Conservation (phyloP, 805 yeast genomes). For the Clavispora santaluciae region DNA sequence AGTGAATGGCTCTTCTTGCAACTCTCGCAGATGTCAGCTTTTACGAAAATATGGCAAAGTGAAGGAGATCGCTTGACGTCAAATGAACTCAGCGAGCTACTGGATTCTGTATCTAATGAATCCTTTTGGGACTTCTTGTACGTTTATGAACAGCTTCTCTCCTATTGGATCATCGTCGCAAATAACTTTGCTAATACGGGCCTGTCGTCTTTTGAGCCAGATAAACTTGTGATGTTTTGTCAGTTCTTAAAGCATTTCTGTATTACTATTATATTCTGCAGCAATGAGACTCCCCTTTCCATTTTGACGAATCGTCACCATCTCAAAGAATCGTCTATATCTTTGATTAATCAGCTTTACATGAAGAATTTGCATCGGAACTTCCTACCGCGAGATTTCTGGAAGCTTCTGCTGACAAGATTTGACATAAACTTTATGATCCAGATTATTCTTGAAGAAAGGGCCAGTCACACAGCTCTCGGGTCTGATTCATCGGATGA, state of each 20-base stretch:
- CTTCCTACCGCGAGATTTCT: conserved; percentile 45
- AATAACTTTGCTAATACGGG: conserved; percentile 58
- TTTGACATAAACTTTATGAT: conserved; percentile 36
- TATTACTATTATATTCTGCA: conserved; percentile 44
- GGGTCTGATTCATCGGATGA: conserved; percentile 13
- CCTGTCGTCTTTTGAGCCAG: conserved; percentile 35
- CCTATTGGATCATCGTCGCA: conserved; percentile 63
- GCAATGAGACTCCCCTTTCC: too few species aligned
- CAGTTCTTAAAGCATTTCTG: conserved; percentile 47
- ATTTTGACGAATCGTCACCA: conserved; percentile 3
- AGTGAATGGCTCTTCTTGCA: conserved; percentile 27
- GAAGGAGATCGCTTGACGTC: conserved; percentile 1
- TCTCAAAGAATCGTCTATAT: conserved; percentile 37
- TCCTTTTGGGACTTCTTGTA: conserved; percentile 36
- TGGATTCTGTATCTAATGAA: neutral
- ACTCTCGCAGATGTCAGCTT: conserved; percentile 18
- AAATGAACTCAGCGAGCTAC: conserved; percentile 1
- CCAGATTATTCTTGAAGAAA: conserved; percentile 39
- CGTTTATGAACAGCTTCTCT: conserved; percentile 55
- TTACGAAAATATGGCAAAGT: conserved; percentile 10
- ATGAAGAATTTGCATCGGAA: conserved; percentile 58
- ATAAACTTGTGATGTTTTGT: conserved; percentile 38
- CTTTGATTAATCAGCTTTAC: conserved; percentile 60
- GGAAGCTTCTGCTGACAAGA: conserved; percentile 40
- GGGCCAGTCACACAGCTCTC: conserved; percentile 22